phyloP scores from a whole-genome alignment of 257 asterid genomes.

The Parsonsia alboflavescens region DNA sequence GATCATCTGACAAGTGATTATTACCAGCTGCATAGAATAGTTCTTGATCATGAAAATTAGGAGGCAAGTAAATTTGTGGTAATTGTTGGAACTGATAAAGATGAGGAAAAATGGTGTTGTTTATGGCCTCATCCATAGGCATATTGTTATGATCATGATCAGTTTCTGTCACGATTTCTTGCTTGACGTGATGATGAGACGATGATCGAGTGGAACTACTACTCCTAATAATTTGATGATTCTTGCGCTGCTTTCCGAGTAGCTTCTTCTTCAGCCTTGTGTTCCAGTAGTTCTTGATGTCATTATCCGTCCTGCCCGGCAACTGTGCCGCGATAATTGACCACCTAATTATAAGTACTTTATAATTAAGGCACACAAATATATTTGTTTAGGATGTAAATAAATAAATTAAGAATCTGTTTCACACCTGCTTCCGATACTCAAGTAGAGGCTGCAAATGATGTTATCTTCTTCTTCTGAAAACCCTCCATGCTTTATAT shows the following conservation, averaged over 20 bases:
- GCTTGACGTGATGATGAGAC: slow-evolving; percentile 5
- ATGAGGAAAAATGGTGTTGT: background rate
- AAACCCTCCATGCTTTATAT: slow-evolving; percentile 43
- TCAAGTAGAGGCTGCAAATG: slow-evolving; percentile 36
- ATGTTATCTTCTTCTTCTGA: slow-evolving; percentile 39
- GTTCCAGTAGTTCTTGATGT: slow-evolving; percentile 43
- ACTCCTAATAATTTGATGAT: background rate
- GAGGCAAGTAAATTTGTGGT: background rate
- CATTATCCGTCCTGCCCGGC: slow-evolving; percentile 42
- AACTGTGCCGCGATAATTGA: slow-evolving; percentile 39
- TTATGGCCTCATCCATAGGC: background rate
- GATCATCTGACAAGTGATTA: background rate
- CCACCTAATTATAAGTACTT: slow-evolving; percentile 23
- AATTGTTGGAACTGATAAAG: slow-evolving; percentile 4
- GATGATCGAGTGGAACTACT: background rate
- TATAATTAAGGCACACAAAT: too few species aligned
- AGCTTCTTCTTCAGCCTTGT: slow-evolving; percentile 39
- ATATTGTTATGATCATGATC: background rate
- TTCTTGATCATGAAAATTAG: background rate
- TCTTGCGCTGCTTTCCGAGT: slow-evolving; percentile 27
- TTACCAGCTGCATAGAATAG: background rate
- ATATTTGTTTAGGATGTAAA: too few species aligned
- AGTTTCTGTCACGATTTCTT: slow-evolving; percentile 9
- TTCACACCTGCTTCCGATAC: slow-evolving; percentile 42
- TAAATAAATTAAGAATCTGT: background rate